Conservation (phyloP, 2,329 filamentous ascomycete genomes). For the Epichloe uncinata region DNA sequence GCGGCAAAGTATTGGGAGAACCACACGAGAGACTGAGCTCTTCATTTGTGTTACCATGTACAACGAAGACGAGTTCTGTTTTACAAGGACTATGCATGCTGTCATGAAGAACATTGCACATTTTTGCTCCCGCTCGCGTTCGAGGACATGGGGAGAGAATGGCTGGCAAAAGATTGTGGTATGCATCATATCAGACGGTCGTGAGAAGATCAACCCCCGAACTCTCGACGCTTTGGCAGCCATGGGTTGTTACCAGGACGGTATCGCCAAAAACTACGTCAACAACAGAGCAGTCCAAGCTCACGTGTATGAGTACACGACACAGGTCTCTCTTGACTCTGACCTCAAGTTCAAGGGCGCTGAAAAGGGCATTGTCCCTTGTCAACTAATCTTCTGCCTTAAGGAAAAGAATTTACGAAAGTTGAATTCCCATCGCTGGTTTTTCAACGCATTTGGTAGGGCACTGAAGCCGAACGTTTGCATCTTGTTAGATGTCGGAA, state of each 20-base stretch:
- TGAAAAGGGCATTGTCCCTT: slow-evolving; percentile 96
- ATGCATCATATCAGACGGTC: slow-evolving; percentile 88
- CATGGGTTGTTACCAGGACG: slow-evolving; percentile 95
- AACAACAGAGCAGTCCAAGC: slow-evolving; percentile 92
- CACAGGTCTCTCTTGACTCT: slow-evolving; percentile 87
- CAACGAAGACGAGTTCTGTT: slow-evolving; percentile 94
- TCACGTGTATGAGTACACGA: slow-evolving; percentile 98
- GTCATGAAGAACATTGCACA: slow-evolving; percentile 98
- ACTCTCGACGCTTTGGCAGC: slow-evolving; percentile 90
- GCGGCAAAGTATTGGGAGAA: slow-evolving; percentile 77
- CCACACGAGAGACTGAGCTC: slow-evolving; percentile 78
- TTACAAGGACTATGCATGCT: slow-evolving; percentile 95
- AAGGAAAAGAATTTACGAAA: slow-evolving; percentile 98
- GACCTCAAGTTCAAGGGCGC: slow-evolving; percentile 98
- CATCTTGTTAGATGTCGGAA: slow-evolving; percentile 92
- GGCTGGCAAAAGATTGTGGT: slow-evolving; percentile 99
- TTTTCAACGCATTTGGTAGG: slow-evolving; percentile 94
- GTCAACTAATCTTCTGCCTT: slow-evolving; percentile 95
- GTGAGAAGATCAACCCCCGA: slow-evolving; percentile 77
- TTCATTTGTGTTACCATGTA: slow-evolving; percentile 99
- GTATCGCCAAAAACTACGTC: slow-evolving; percentile 96
- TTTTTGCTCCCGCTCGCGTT: slow-evolving; percentile 85
- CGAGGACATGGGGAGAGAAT: slow-evolving; percentile 88
- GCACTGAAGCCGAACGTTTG: slow-evolving; percentile 92
- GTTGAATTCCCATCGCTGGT: slow-evolving; percentile 97